Base-by-base conservation (phyloP, 1,284 basidiomycete species). In the Lentinula novae-zelandiae region DNA sequence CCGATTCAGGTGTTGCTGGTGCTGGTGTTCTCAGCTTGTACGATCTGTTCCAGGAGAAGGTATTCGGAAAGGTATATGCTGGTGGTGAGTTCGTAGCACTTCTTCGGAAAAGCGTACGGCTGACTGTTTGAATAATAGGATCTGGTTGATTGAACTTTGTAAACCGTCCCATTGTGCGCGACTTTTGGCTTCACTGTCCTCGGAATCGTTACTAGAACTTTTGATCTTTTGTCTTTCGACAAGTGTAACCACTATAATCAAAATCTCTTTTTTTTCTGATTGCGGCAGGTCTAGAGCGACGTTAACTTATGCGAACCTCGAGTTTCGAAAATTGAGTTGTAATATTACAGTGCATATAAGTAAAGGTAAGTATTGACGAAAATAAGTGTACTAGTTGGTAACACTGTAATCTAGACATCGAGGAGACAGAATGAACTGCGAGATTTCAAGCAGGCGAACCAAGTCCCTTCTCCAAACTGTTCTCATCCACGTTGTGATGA, bases 41-140 rank as follows among this genome's bases (percentile, higher is more conserved):
- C 77, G 93, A 96, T 86, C 91, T 95, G 80, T 86, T 96, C 75
- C 95, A 96, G 77, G 78, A 89, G 73, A 73, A 94, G 69, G 78
- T 95, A 81, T 96, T 96, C 79, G 94, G 94, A 85, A 96, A 95
- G 86, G 94, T 95, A 76, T 96, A 95, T 88, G 88, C 92, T 69
- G 93, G 91, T 81, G 89, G 78, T 58, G 15, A 40, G 57, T 40
- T 15, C 12, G 13, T 6, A 27, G 7, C 10, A 9, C n/a, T 33
- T 42, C 7, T n/a, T 22, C 9, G 4, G 13, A 6, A 3, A 20
- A 7, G 15, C 31, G 5, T 56, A 27, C 34, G 34, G 9, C 10
- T 44, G 3, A 13, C 17, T 8, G 17, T 34, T 12, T 46, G 6
- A 12, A 8, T 44, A 17, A 20, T 13, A 56, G 54, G 54, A 48